Conservation (phyloP, 2,329 filamentous ascomycete species). For the Raffaelea ambrosiae region DNA sequence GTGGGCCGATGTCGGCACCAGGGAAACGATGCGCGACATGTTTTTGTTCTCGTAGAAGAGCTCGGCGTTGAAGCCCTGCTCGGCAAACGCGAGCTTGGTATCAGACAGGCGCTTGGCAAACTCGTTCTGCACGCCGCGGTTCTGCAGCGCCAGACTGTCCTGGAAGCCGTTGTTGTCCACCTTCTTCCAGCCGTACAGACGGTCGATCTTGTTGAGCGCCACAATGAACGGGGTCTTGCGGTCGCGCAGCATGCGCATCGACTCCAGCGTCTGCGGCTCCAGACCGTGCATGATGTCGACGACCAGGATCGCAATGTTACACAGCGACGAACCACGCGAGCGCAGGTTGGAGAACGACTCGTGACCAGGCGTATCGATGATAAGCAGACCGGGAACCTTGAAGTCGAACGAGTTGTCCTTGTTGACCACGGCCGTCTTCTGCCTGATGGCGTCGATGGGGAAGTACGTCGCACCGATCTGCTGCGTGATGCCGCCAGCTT, state of each 20-base stretch:
- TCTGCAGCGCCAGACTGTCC: constrained; percentile 83
- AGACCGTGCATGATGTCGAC: constrained; percentile 99
- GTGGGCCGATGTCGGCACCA: constrained; percentile 93
- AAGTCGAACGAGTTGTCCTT: constrained; percentile 83
- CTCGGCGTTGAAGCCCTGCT: constrained; percentile 97
- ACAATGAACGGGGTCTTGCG: constrained; percentile 97
- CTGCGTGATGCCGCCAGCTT: constrained; percentile 98
- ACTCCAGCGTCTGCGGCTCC: constrained; percentile 94
- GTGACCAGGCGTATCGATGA: constrained; percentile 98
- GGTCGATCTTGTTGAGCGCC: constrained; percentile 98
- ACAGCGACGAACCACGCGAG: constrained; percentile 93
- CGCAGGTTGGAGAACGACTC: constrained; percentile 99
- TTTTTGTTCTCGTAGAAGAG: constrained; percentile 97
- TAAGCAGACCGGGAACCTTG: constrained; percentile 91
- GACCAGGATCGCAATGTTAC: constrained; percentile 97
- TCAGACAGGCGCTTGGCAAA: constrained; percentile 84
- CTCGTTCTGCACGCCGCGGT: constrained; percentile 86
- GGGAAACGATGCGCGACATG: constrained; percentile 88
- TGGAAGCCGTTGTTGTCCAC: constrained; percentile 98
- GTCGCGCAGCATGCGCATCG: constrained; percentile 87
- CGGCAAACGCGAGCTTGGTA: constrained; percentile 88
- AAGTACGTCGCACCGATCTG: constrained; percentile 99
- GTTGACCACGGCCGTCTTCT: constrained; percentile 93
- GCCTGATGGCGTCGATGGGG: constrained; percentile 82
- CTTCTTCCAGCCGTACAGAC: constrained; percentile 98